A percentile compares a stretch with the other conserved stretches of the same genome.
These are phyloP conservation scores for Pythium diclinum DNA, from an alignment of 352 stramenopile species.

Conservation along the genomic window DNA sequence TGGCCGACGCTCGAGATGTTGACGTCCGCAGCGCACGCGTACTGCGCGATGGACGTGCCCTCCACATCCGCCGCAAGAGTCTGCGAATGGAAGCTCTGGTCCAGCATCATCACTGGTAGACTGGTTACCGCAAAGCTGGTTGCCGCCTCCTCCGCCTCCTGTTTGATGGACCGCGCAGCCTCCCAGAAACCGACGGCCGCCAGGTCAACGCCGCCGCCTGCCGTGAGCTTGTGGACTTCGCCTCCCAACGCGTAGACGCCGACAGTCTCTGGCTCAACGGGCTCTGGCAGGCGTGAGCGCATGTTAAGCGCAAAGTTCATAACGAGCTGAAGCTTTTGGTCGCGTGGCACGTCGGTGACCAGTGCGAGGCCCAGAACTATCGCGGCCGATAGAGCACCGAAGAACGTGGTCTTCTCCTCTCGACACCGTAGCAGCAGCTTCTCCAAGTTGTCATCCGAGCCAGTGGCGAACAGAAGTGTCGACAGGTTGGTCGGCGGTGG, in stretches of 20 bases:
- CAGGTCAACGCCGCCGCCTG: not conserved
- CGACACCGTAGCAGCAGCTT: conserved; percentile 29
- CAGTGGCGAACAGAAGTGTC: conserved; percentile 32
- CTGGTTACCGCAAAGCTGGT: not conserved
- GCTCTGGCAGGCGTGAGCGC: not conserved
- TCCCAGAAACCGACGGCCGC: not conserved
- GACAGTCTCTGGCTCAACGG: conserved; percentile 21
- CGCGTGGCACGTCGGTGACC: conserved; percentile 10
- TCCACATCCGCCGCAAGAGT: conserved; percentile 2
- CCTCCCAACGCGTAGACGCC: conserved; percentile 6
- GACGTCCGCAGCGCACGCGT: conserved; percentile 1
- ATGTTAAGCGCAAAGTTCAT: conserved; percentile 24
- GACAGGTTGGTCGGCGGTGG: conserved; percentile 23
- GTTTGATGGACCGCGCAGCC: not conserved
- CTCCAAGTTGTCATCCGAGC: conserved; percentile 24
- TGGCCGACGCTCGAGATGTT: conserved; percentile 15
- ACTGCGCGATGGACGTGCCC: not conserved
- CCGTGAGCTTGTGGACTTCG: conserved; percentile 10
- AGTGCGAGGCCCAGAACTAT: conserved; percentile 29
- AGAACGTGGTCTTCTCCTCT: conserved; percentile 35
- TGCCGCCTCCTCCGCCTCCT: not conserved
- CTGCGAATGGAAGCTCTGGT: conserved; percentile 10
- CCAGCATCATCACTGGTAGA: not conserved
- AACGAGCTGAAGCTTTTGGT: conserved; percentile 9
- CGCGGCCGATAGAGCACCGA: conserved; percentile 29